phyloP scores from a whole-genome alignment of 2,329 filamentous ascomycete species.

The Cytospora piceicola region DNA sequence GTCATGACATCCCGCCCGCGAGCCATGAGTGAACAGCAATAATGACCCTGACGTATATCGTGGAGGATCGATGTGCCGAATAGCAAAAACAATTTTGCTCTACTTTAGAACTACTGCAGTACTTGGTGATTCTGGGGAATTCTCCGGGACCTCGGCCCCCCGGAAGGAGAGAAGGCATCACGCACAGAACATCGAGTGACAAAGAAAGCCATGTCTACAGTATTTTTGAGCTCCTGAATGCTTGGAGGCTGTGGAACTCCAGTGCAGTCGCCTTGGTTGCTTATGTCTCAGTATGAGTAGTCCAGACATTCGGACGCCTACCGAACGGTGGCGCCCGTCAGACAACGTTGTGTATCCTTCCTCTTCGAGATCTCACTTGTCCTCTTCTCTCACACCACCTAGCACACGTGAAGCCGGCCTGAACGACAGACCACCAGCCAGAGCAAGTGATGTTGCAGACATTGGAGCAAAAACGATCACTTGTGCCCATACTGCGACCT shows the following conservation, averaged over 20 bases:
- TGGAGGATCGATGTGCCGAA: too few species aligned
- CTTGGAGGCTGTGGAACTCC: background rate
- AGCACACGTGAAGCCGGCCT: background rate
- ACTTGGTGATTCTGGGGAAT: too few species aligned
- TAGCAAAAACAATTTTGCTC: too few species aligned
- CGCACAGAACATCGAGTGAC: constrained; percentile 33
- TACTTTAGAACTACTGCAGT: too few species aligned
- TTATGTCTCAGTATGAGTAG: background rate
- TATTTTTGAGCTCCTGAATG: background rate
- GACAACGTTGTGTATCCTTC: background rate
- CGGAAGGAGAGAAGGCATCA: background rate
- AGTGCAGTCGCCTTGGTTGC: background rate
- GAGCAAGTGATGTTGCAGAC: too few species aligned
- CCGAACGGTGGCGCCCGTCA: background rate
- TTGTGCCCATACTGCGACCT: background rate
- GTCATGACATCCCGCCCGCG: too few species aligned
- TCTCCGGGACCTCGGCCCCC: too few species aligned
- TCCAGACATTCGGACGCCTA: background rate
- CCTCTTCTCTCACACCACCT: background rate
- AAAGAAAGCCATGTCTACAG: background rate
- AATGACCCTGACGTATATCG: too few species aligned
- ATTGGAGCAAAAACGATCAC: background rate
- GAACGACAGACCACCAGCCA: background rate
- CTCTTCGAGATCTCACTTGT: background rate
- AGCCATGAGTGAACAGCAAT: too few species aligned